Evolutionary conservation across 495 filamentous ascomycete species (phyloP).

Genomic region (Neurospora terricola): DNA sequence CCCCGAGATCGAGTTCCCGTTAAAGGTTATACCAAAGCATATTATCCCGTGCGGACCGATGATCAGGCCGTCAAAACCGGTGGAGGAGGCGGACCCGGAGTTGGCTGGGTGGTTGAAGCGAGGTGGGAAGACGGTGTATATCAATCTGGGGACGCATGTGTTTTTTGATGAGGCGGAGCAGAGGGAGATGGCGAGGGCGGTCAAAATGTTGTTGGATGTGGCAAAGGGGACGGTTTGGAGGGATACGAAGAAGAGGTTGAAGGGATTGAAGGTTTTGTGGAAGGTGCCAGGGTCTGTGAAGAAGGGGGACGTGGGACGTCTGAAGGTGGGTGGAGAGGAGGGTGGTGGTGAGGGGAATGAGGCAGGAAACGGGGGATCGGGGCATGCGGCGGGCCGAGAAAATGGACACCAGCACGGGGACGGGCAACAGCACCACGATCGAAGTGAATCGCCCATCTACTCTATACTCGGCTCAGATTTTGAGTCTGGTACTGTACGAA

Average conservation of each 20-base stretch:
- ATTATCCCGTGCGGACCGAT: conserved; percentile 44
- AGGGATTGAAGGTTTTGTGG: conserved; percentile 34
- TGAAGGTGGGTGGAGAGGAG: neutral
- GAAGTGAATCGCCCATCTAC: neutral
- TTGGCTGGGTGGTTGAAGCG: conserved; percentile 25
- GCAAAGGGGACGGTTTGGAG: conserved; percentile 1
- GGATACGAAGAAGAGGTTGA: neutral
- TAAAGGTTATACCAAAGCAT: conserved; percentile 28
- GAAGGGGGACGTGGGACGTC: neutral
- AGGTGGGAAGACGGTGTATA: conserved; percentile 25
- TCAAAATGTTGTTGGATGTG: conserved; percentile 22
- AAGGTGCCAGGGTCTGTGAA: conserved; percentile 19
- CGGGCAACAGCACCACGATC: too few species aligned
- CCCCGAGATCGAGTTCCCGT: conserved; percentile 20
- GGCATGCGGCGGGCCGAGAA: neutral
- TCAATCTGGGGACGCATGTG: conserved; percentile 31
- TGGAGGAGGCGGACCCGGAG: conserved; percentile 21
- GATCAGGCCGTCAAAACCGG: conserved; percentile 24
- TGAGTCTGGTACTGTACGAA: conserved; percentile 13
- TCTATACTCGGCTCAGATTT: conserved; percentile 13
- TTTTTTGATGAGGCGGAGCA: conserved; percentile 6
- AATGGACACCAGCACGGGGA: neutral
- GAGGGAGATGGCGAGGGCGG: conserved; percentile 25
- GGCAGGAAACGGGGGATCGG: neutral
- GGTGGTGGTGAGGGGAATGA: conserved; percentile 1